Conservation (phyloP, 495 filamentous ascomycete genomes). For the Daldinia decipiens region DNA sequence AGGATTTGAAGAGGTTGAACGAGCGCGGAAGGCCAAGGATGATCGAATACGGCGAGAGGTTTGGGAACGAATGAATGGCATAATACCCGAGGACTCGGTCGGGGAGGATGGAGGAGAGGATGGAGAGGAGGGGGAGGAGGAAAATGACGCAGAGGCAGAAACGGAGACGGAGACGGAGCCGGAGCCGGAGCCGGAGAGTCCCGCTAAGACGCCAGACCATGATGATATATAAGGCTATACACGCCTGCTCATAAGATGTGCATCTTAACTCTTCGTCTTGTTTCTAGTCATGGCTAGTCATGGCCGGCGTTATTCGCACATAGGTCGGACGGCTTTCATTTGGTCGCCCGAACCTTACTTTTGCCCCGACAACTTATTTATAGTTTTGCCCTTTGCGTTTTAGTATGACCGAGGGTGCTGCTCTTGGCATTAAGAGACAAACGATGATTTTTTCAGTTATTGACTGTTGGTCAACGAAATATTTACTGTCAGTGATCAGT, state of each 20-base stretch:
- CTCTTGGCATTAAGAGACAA: constrained; percentile 7
- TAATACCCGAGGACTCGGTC: constrained; percentile 29
- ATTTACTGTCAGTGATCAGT: constrained; percentile 15
- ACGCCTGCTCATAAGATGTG: constrained; percentile 15
- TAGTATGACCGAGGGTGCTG: constrained; percentile 11
- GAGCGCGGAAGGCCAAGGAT: constrained; percentile 84
- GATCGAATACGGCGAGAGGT: constrained; percentile 87
- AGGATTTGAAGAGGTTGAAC: constrained; percentile 91
- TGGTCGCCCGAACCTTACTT: neutral
- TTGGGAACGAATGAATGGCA: constrained; percentile 52
- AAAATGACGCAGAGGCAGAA: constrained; percentile 6
- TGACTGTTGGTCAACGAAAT: constrained; percentile 7
- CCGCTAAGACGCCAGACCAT: neutral
- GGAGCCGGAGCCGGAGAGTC: neutral
- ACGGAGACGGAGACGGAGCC: constrained; percentile 10
- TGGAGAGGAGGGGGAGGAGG: neutral
- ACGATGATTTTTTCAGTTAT: constrained; percentile 25
- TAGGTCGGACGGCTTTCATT: constrained; percentile 20
- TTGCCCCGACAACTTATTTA: constrained; percentile 9
- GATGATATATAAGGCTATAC: constrained; percentile 36
- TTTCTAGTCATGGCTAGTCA: constrained; percentile 3
- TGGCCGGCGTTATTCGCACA: constrained; percentile 15
- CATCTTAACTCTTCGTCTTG: constrained; percentile 6
- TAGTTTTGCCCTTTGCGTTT: constrained; percentile 22
- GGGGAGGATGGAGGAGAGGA: constrained; percentile 18